Evolutionary conservation across 2,329 filamentous ascomycete genomes (phyloP).

Genomic region (Stemphylium beticola): DNA sequence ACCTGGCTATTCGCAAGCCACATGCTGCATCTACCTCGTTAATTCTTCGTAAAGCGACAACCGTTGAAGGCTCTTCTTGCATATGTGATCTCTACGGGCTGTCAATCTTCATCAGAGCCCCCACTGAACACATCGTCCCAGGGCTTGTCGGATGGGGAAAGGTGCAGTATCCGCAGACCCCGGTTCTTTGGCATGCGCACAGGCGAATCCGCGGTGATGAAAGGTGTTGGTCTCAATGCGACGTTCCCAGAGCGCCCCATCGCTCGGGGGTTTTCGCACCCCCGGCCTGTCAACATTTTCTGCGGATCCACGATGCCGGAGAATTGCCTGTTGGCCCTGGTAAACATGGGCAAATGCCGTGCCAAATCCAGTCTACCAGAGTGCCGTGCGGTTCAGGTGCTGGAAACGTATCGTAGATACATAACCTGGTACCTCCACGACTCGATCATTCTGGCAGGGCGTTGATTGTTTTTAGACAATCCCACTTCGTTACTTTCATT

Average conservation of each 20-base stretch:
- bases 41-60: no score
- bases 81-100: not conserved
- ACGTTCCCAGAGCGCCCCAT: not conserved
- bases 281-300: not conserved
- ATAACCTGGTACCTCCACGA: constrained; percentile 7
- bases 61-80: not conserved
- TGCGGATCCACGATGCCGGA: constrained; percentile 9
- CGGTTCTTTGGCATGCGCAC: not conserved
- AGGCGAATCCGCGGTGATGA: not conserved
- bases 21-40: no score
- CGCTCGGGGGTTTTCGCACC: constrained; percentile 1
- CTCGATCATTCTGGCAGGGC: not conserved
- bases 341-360: constrained; percentile 2
- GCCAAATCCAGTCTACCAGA: constrained; percentile 1
- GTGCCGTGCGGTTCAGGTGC: not conserved
- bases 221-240: not conserved
- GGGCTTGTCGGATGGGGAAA: not conserved
- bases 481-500: not conserved
- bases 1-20: no score
- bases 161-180: not conserved
- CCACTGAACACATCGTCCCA: not conserved
- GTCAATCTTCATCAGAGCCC: not conserved
- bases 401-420: not conserved
- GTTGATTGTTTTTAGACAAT: not conserved
- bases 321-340: constrained; percentile 8